phyloP scores from a whole-genome alignment of 139 green algal genomes.

The Tetraselmis chui region DNA sequence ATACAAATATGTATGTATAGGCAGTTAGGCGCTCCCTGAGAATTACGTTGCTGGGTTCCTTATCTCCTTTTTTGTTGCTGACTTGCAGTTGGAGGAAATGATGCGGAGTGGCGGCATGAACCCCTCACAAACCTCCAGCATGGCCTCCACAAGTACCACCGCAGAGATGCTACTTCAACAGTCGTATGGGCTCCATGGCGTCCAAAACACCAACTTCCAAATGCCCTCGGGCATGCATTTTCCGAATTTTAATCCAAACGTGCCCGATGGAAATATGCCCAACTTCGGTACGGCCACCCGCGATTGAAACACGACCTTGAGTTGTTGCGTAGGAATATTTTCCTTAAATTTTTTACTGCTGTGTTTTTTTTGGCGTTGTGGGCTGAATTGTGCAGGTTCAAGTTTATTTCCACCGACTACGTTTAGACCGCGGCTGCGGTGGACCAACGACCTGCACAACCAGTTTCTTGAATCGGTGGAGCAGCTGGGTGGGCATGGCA shows the following conservation, averaged over 20 bases:
- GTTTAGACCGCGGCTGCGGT: not conserved
- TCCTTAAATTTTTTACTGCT: not conserved
- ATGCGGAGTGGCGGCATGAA: not conserved
- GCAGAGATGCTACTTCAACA: not conserved
- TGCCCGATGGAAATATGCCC: not conserved
- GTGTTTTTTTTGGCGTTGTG: not conserved
- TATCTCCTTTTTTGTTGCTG: not conserved
- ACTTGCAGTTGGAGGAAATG: not conserved
- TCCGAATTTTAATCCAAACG: no score
- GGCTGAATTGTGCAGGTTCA: not conserved
- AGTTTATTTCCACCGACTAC: not conserved
- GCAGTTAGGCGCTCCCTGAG: no score
- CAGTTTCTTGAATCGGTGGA: not conserved
- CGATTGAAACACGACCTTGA: not conserved
- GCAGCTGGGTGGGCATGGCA: constrained; percentile 41
- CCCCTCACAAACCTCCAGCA: not conserved
- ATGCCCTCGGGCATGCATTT: no score
- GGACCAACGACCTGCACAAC: not conserved
- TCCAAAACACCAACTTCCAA: not conserved
- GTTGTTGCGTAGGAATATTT: not conserved
- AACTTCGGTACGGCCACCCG: not conserved
- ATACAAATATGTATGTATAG: no score
- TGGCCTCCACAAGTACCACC: not conserved
- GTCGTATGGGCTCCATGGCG: not conserved
- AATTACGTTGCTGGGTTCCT: no score